phyloP scores from a whole-genome alignment of 73 alveolate genomes.

The Durusdinium trenchii region DNA sequence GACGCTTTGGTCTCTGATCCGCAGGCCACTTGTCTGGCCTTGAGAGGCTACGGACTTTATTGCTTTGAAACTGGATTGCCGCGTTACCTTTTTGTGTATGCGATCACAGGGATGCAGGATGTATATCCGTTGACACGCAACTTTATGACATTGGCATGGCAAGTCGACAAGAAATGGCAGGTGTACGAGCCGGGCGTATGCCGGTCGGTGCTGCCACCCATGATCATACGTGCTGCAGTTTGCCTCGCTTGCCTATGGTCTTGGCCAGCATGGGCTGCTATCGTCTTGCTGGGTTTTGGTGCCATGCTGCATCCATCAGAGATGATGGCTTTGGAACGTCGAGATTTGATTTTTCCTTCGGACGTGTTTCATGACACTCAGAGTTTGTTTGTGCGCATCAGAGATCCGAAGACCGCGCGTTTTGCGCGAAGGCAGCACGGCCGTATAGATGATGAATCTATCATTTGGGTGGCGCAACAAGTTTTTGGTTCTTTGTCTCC shows the following conservation, averaged over 20 bases:
- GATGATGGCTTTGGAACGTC: background rate
- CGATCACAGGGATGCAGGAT: background rate
- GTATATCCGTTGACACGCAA: background rate
- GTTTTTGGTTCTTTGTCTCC: background rate
- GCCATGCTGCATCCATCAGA: conserved; percentile 57
- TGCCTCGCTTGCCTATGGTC: background rate
- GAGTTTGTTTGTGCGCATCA: background rate
- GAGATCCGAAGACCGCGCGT: background rate
- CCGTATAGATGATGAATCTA: background rate
- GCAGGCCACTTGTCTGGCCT: background rate
- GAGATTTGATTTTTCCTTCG: background rate
- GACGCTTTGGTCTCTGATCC: background rate
- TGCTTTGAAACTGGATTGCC: background rate
- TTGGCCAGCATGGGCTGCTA: background rate
- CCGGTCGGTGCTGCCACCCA: background rate
- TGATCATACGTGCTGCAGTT: background rate
- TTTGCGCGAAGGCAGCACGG: conserved; percentile 29
- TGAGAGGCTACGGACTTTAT: background rate
- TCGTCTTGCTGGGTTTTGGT: background rate
- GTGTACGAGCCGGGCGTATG: background rate
- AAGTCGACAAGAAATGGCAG: conserved; percentile 29
- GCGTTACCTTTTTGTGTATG: background rate
- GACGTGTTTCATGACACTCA: background rate
- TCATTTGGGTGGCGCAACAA: background rate
- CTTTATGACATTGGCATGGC: background rate